Conservation (phyloP, 768 basidiomycete genomes). For the Russula ochroleuca region DNA sequence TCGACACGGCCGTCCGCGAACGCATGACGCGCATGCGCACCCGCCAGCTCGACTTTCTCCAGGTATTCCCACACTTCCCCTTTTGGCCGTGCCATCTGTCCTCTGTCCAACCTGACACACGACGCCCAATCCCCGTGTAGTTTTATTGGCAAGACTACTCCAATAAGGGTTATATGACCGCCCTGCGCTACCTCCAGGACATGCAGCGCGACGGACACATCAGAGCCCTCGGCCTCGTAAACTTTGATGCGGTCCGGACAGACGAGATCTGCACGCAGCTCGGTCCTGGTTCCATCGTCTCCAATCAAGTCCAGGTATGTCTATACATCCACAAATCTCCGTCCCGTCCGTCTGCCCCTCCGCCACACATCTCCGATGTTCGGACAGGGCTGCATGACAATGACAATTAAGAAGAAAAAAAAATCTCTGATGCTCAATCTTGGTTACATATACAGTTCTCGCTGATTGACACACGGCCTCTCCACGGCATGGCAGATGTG, state of each 20-base stretch:
- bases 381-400: background rate
- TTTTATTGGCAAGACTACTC: conserved; percentile 78
- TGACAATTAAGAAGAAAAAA: background rate
- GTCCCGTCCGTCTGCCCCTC: background rate
- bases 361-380: conserved; percentile 1
- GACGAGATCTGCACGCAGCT: conserved; percentile 77
- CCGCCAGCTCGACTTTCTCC: conserved; percentile 60
- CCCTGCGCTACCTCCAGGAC: conserved; percentile 50
- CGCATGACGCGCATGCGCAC: conserved; percentile 65
- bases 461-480: conserved; percentile 70
- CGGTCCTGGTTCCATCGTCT: conserved; percentile 66
- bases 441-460: conserved; percentile 53
- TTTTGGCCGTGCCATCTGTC: conserved; percentile 5
- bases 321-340: background rate
- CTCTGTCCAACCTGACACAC: background rate
- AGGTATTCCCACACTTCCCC: conserved; percentile 43
- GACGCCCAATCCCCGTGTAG: conserved; percentile 36
- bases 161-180: conserved; percentile 45
- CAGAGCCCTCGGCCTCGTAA: conserved; percentile 67
- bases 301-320: conserved; percentile 78
- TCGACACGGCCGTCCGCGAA: conserved; percentile 62
- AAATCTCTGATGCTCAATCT: background rate
- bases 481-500: conserved; percentile 72
- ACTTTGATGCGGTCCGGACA: conserved; percentile 70
- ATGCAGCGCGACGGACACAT: conserved; percentile 59